These are phyloP conservation scores for Cucurbita maxima DNA, from an alignment of 306 rosid species.

Conservation along the genomic window DNA sequence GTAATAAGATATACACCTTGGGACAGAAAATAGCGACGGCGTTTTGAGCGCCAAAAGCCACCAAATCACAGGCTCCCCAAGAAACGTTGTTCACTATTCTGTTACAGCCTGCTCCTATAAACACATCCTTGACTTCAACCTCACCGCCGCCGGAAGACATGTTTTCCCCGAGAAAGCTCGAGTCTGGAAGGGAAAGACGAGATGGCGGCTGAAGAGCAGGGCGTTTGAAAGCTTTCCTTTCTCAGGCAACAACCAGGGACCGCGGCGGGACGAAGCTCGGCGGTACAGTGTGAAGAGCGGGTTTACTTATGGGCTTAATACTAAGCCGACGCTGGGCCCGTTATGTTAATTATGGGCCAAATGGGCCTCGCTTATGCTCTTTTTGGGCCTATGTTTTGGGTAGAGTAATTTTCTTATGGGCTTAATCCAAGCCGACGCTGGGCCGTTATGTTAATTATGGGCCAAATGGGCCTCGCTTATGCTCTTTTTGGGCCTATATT, in stretches of 20 bases:
- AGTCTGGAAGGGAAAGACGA: not conserved
- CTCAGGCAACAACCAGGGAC: not conserved
- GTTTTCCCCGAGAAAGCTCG: not conserved
- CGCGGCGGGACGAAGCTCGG: not conserved
- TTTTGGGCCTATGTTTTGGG: not conserved
- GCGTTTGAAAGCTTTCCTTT: not conserved
- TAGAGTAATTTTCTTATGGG: not conserved
- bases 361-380: not conserved
- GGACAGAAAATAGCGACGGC: conserved; percentile 81
- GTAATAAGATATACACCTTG: conserved; percentile 25
- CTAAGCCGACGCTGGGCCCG: not conserved
- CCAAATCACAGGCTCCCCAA: conserved; percentile 79
- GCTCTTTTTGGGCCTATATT: not conserved
- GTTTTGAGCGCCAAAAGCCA: conserved; percentile 82
- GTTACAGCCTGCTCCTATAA: conserved; percentile 91
- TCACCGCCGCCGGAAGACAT: conserved; percentile 15
- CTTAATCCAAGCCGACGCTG: not conserved
- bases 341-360: not conserved
- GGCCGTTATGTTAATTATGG: not conserved
- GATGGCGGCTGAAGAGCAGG: conserved; percentile 5
- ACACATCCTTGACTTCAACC: conserved; percentile 42
- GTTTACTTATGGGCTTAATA: not conserved
- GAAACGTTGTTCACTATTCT: conserved; percentile 80
- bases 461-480: not conserved
- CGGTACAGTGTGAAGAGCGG: not conserved